Evolutionary conservation across 2,329 filamentous ascomycete species (phyloP), one percentile per base, ranked within the genome.

Genomic region (Hyphodiscus sp.): DNA sequence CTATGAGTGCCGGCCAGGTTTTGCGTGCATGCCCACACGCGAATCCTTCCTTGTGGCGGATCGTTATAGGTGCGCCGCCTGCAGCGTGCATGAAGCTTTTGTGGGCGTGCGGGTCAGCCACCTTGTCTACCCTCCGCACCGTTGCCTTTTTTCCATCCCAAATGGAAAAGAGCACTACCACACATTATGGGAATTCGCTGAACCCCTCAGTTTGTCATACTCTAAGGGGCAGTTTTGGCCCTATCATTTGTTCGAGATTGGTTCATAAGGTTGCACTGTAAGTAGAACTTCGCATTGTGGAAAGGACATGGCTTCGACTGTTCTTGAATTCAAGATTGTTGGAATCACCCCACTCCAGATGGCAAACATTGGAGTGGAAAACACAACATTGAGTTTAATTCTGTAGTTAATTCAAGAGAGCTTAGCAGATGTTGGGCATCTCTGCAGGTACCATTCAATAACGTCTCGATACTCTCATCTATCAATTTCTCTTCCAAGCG

Each of bases 381-480:
- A 52, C 23, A 41, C 20, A 45, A 33, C 43, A 45, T 13, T 23
- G 43, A 47, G 42, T 8, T 8, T 45, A 26, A 8, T 13, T 45
- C 41, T 49, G 33, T 41, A 20, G 44, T 52, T 52, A 44, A 47
- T 52, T 41, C 30, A 20, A 9, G 19, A 16, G 19, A 43, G 45
- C 45, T 46, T 29, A 26, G 45, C 47, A 49, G 46, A 26, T 38
- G 49, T 56, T 48, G 57, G 55, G 53, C 51, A 54, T 45, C 47
- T 51, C 54, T 60, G 51, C 54, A 54, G 54, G 54, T 45, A 56
- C 47, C 23, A 38, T 23, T 55, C 51, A 46, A 50, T 50, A 52
- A 55, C 43, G 47, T 30, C 50, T 58, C 53, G 53, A 53, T 50
- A 50, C 53, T 53, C 50, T 18, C 45, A 47, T 15, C 9, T 29